phyloP scores from a whole-genome alignment of 169 alveolate species.

The Ichthyophthirius multifiliis region DNA sequence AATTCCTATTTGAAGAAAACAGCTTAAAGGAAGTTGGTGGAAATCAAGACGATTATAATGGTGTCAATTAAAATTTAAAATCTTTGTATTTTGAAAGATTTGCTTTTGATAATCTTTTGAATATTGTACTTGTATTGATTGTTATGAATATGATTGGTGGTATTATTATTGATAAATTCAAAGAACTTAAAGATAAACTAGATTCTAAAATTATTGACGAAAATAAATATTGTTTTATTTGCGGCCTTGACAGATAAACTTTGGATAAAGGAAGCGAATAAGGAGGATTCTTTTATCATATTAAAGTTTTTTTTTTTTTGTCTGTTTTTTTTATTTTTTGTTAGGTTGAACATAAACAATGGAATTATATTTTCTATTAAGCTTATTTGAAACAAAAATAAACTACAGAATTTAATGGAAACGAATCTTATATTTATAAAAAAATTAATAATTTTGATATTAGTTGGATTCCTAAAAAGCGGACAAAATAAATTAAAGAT shows the following conservation, averaged over 20 bases:
- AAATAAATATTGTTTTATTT: slow-evolving; percentile 60
- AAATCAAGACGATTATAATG: neutral
- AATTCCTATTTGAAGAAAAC: neutral
- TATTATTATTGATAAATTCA: slow-evolving; percentile 65
- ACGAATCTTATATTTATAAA: slow-evolving; percentile 58
- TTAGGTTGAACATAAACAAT: slow-evolving; percentile 51
- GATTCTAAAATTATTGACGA: slow-evolving; percentile 52
- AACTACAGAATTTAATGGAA: slow-evolving; percentile 63
- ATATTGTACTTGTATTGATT: slow-evolving; percentile 46
- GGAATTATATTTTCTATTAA: slow-evolving; percentile 64
- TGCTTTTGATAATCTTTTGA: slow-evolving; percentile 63
- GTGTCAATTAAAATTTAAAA: neutral
- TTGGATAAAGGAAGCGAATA: slow-evolving; percentile 59
- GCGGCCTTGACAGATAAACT: slow-evolving; percentile 74
- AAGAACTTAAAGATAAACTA: slow-evolving; percentile 54
- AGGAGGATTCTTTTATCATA: slow-evolving; percentile 39
- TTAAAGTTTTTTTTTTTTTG: too few relatives aligned
- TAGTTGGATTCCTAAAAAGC: neutral
- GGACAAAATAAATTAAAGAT: too few relatives aligned
- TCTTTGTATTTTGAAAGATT: slow-evolving; percentile 47
- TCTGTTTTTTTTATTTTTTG: too few relatives aligned
- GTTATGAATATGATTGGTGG: slow-evolving; percentile 60
- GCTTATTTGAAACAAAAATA: slow-evolving; percentile 53
- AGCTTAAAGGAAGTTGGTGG: neutral
- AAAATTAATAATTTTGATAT: neutral